These are phyloP conservation scores for Aspergillus hiratsukae DNA, from an alignment of 2,329 filamentous ascomycete genomes.

Conservation along the genomic window DNA sequence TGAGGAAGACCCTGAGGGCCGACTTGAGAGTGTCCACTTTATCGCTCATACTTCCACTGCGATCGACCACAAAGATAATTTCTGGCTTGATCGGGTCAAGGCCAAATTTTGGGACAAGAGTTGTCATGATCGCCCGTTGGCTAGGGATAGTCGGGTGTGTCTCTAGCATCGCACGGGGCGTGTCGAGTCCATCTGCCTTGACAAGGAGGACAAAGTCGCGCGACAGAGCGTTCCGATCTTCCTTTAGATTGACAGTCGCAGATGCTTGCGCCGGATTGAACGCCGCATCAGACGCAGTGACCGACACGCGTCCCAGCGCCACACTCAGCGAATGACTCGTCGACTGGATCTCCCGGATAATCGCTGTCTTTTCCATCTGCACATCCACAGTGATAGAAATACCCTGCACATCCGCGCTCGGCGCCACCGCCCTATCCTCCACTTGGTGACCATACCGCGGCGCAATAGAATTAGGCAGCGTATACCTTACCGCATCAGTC, in stretches of 20 bases:
- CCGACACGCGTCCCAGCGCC: constrained; percentile 56
- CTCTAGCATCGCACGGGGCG: constrained; percentile 63
- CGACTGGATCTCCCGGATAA: constrained; percentile 60
- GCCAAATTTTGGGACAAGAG: constrained; percentile 66
- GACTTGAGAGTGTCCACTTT: constrained; percentile 48
- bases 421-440: neutral
- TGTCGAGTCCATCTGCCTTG: constrained; percentile 54
- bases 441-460: constrained; percentile 56
- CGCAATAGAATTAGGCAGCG: constrained; percentile 62
- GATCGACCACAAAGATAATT: constrained; percentile 68
- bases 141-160: constrained; percentile 57
- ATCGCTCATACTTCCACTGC: constrained; percentile 57
- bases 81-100: constrained; percentile 55
- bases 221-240: constrained; percentile 32
- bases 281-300: constrained; percentile 36
- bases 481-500: constrained; percentile 64
- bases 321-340: constrained; percentile 65
- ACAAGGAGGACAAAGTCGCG: constrained; percentile 66
- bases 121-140: constrained; percentile 65
- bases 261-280: constrained; percentile 58
- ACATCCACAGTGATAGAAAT: constrained; percentile 58
- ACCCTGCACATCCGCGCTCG: constrained; percentile 20
- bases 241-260: constrained; percentile 53
- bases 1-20: constrained; percentile 55
- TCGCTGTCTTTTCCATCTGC: constrained; percentile 52